phyloP scores from a whole-genome alignment of 2,329 filamentous ascomycete genomes.

The Colletotrichum musae region DNA sequence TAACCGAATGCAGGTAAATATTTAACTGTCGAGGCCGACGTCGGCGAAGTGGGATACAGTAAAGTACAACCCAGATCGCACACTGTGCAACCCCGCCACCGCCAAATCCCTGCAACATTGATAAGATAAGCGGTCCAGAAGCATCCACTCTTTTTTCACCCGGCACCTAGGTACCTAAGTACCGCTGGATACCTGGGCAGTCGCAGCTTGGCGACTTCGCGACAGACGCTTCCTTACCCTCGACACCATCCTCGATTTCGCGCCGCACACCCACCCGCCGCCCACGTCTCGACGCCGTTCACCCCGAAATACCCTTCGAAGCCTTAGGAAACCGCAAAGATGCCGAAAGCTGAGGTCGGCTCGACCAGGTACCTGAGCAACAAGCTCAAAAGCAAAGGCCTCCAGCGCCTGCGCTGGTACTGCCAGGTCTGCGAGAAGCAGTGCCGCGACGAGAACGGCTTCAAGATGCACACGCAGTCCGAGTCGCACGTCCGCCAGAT shows the following conservation, averaged over 20 bases:
- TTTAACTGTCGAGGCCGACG: conserved; percentile 28
- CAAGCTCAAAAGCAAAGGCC: conserved; percentile 86
- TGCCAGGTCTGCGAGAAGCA: conserved; percentile 82
- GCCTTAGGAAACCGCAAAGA: conserved; percentile 60
- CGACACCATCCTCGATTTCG: not conserved
- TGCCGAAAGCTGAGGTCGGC: conserved; percentile 94
- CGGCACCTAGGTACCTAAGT: no score
- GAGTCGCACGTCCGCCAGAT: conserved; percentile 94
- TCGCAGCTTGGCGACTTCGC: conserved; percentile 8
- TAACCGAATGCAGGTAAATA: conserved; percentile 32
- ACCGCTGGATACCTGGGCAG: not conserved
- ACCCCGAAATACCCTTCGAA: no score
- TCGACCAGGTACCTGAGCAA: conserved; percentile 93
- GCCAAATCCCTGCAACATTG: not conserved
- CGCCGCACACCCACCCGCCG: not conserved
- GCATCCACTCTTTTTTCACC: not conserved
- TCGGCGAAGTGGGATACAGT: conserved; percentile 38
- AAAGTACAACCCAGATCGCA: not conserved
- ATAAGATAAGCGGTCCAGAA: conserved; percentile 34
- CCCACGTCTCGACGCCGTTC: no score
- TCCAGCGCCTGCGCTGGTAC: conserved; percentile 90
- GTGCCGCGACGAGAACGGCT: conserved; percentile 86
- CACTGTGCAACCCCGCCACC: conserved; percentile 29
- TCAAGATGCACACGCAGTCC: conserved; percentile 88
- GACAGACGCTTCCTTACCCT: not conserved